Conservation (phyloP, 371 early-diverging fungal genomes). For the Saksenaea oblongispora region DNA sequence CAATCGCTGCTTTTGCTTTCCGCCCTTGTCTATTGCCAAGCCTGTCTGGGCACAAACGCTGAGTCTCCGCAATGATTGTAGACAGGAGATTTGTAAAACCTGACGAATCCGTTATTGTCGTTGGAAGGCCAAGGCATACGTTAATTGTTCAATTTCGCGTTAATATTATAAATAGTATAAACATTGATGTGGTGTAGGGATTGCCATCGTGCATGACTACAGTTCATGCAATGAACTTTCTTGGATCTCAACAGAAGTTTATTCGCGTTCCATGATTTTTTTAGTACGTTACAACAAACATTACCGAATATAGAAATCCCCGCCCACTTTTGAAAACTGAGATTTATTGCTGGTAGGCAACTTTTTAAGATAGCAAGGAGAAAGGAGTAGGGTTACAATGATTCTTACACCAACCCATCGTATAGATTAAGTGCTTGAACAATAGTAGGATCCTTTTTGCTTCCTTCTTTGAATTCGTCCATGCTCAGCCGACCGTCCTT, state of each 20-base stretch:
- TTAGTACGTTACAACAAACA: background rate
- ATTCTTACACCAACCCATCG: conserved; percentile 74
- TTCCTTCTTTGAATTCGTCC: conserved; percentile 87
- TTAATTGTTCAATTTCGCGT: too few species aligned
- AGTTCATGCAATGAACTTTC: background rate
- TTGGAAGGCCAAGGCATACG: too few species aligned
- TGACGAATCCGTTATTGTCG: too few species aligned
- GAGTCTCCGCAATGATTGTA: too few species aligned
- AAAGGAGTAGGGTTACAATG: background rate
- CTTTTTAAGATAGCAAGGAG: background rate
- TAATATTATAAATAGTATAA: too few species aligned
- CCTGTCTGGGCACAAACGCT: too few species aligned
- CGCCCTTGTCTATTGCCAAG: too few species aligned
- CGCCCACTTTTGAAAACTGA: background rate
- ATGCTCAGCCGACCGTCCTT: conserved; percentile 73
- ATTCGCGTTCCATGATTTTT: background rate
- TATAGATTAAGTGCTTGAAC: conserved; percentile 85
- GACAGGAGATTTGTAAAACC: too few species aligned
- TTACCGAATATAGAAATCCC: background rate
- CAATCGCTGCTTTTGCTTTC: too few species aligned
- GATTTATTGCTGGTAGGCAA: background rate
- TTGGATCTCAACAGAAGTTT: too few species aligned
- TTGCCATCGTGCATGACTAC: too few species aligned
- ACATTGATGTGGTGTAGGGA: too few species aligned
- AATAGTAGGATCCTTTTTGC: conserved; percentile 84